phyloP scores from a whole-genome alignment of 306 rosid genomes.

The Coriaria nepalensis region DNA sequence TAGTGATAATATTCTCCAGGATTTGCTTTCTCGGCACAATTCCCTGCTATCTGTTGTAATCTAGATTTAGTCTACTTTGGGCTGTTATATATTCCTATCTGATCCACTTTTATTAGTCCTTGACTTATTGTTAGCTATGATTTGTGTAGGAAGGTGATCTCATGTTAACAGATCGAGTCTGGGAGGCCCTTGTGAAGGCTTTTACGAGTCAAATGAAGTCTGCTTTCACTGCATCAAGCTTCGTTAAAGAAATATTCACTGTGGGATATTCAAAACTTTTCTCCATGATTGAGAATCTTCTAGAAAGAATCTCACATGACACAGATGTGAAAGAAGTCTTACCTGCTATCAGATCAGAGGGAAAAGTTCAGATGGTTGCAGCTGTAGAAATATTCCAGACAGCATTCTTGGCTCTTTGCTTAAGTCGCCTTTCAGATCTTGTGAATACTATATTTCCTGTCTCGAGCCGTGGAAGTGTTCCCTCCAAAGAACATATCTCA shows the following conservation, averaged over 20 bases:
- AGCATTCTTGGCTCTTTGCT: conserved; percentile 79
- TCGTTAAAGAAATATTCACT: conserved; percentile 87
- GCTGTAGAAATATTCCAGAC: conserved; percentile 88
- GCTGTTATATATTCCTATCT: conserved; percentile 1
- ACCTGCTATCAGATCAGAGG: conserved; percentile 72
- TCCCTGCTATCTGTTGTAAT: too few relatives aligned
- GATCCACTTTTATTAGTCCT: conserved; percentile 8
- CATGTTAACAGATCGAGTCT: conserved; percentile 73
- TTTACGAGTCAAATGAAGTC: conserved; percentile 95
- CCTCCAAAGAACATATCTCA: conserved; percentile 82
- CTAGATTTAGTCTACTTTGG: too few relatives aligned
- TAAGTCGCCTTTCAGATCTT: conserved; percentile 86
- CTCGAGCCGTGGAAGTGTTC: conserved; percentile 92
- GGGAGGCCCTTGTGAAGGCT: conserved; percentile 95
- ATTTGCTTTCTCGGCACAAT: too few relatives aligned
- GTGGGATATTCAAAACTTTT: conserved; percentile 89
- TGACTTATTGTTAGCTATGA: conserved; percentile 17
- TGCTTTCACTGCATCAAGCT: conserved; percentile 93
- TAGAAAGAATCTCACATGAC: conserved; percentile 85
- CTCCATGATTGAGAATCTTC: conserved; percentile 85
- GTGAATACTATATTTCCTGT: conserved; percentile 87
- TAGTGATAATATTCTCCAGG: too few relatives aligned
- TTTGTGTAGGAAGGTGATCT: conserved; percentile 74
- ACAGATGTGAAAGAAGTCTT: conserved; percentile 88
- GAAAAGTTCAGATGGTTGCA: conserved; percentile 66